A percentile compares a stretch with the other conserved stretches of the same genome.
Conservation (phyloP, 75 land plant species). For the Adiantum capillusveneris region DNA sequence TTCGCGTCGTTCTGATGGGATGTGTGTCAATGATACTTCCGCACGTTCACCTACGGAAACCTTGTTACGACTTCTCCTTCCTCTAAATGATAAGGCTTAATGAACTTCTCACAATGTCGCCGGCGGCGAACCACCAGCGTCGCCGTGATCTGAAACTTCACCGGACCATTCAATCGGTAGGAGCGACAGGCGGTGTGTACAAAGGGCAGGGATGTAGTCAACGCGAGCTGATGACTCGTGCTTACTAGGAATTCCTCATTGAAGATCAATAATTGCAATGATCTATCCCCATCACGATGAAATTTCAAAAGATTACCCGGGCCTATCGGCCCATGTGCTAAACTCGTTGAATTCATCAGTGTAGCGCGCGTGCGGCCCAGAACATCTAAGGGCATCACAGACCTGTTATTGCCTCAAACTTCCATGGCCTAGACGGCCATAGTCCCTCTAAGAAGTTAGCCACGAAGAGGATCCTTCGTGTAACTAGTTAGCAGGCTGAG, state of each 20-base stretch:
- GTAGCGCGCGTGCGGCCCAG: slow-evolving; percentile 17
- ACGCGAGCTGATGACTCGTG: slow-evolving; percentile 20
- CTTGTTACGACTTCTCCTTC: too few species aligned
- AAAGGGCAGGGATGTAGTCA: slow-evolving; percentile 12
- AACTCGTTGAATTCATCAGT: slow-evolving; percentile 28
- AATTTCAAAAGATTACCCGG: slow-evolving; percentile 23
- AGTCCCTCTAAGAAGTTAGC: slow-evolving; percentile 67
- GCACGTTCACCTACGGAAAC: too few species aligned
- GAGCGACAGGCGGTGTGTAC: too few species aligned
- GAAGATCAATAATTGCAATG: slow-evolving; percentile 32
- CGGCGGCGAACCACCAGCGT: too few species aligned
- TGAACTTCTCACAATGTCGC: too few species aligned
- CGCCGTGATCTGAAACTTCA: too few species aligned
- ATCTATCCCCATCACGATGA: slow-evolving; percentile 30
- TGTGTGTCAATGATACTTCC: too few species aligned
- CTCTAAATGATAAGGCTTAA: too few species aligned
- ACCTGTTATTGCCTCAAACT: slow-evolving; percentile 87
- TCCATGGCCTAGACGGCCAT: slow-evolving; percentile 59
- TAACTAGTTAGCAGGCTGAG: slow-evolving; percentile 39
- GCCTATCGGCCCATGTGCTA: slow-evolving; percentile 17
- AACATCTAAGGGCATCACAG: slow-evolving; percentile 47
- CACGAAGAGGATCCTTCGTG: slow-evolving; percentile 10
- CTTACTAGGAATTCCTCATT: slow-evolving; percentile 32
- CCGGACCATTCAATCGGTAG: too few species aligned
- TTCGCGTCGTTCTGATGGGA: too few species aligned